These are phyloP conservation scores for Pelargonium myrrhifolium DNA, from an alignment of 441 rosid genomes.

Conservation along the genomic window DNA sequence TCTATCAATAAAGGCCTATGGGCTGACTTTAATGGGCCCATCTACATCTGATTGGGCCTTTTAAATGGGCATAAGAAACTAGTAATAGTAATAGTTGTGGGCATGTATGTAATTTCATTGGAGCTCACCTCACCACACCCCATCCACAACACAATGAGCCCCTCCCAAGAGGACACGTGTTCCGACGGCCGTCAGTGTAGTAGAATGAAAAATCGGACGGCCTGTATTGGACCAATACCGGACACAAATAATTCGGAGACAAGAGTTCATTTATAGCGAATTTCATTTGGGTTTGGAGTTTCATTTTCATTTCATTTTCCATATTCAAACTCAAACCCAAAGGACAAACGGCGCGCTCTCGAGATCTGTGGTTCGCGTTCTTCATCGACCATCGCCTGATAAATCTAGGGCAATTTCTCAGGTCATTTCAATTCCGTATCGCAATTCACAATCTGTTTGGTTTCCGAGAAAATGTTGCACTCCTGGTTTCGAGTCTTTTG, in stretches of 20 bases:
- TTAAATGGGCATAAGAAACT: too few species aligned
- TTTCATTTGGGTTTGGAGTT: neutral
- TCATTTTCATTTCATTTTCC: neutral
- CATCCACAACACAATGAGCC: too few species aligned
- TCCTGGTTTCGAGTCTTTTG: neutral
- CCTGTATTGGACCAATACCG: too few species aligned
- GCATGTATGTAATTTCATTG: too few species aligned
- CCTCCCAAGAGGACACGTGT: neutral
- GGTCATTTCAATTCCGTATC: neutral
- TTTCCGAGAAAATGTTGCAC: neutral
- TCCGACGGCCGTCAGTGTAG: neutral
- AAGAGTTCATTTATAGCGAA: neutral
- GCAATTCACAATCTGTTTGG: neutral
- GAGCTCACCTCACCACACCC: too few species aligned
- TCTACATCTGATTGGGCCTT: too few species aligned
- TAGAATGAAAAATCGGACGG: too few species aligned
- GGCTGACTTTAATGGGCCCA: too few species aligned
- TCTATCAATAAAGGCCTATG: too few species aligned
- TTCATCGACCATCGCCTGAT: neutral
- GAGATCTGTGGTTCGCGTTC: too few species aligned
- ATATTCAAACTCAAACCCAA: neutral
- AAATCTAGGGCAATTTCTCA: neutral
- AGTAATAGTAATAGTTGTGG: too few species aligned
- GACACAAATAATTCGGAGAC: neutral
- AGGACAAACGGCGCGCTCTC: too few species aligned